Conservation (phyloP, 2,329 filamentous ascomycete species). For the Monosporascus sp. region DNA sequence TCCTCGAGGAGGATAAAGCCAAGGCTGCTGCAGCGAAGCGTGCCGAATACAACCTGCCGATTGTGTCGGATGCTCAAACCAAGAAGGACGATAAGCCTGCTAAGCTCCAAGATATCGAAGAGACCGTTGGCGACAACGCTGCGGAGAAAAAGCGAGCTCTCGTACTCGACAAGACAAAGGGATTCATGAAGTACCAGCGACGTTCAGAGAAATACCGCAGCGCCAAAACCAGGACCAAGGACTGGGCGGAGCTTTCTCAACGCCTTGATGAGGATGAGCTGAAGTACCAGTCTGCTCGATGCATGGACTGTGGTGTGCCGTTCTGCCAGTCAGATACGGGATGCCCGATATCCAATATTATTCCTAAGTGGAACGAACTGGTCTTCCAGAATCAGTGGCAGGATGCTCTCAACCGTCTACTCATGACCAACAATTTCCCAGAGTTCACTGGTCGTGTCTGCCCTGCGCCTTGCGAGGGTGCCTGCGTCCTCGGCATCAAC, state of each 20-base stretch:
- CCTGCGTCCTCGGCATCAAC: conserved; percentile 93
- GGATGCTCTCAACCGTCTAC: conserved; percentile 82
- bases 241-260: conserved; percentile 87
- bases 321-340: conserved; percentile 97
- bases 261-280: conserved; percentile 90
- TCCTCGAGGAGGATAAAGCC: conserved; percentile 76
- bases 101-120: conserved; percentile 78
- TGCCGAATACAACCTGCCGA: conserved; percentile 73
- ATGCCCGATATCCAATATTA: conserved; percentile 95
- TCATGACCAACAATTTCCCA: conserved; percentile 98
- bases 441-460: conserved; percentile 97
- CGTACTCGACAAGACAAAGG: conserved; percentile 93
- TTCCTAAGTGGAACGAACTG: conserved; percentile 92
- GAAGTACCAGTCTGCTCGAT: conserved; percentile 93
- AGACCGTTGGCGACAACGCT: conserved; percentile 77
- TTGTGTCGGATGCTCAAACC: conserved; percentile 63
- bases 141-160: conserved; percentile 86
- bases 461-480: conserved; percentile 92
- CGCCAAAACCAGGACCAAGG: conserved; percentile 76
- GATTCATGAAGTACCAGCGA: conserved; percentile 96
- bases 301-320: conserved; percentile 98
- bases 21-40: conserved; percentile 84
- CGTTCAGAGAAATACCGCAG: conserved; percentile 90
- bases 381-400: conserved; percentile 75
- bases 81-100: conserved; percentile 65